Evolutionary conservation across 768 basidiomycete genomes (phyloP).

Genomic region (Boletus pseudo-olivaceus): DNA sequence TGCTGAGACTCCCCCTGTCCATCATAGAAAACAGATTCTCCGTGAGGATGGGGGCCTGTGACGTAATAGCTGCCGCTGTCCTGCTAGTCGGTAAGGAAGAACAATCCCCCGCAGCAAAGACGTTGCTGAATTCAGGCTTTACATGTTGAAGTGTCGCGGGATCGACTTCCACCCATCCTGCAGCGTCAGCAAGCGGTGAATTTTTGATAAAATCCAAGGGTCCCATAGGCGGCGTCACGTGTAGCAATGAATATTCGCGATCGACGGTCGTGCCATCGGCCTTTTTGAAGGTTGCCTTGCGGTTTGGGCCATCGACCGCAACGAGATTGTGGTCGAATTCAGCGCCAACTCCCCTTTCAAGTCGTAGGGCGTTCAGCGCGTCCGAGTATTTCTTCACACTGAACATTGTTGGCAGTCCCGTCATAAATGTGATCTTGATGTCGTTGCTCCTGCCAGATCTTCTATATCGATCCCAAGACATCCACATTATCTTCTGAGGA

Average conservation of each 20-base stretch:
- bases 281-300: slow-evolving; percentile 82
- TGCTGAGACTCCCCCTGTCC: slow-evolving; percentile 65
- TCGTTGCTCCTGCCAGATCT: slow-evolving; percentile 54
- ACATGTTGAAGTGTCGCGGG: slow-evolving; percentile 76
- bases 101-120: slow-evolving; percentile 92
- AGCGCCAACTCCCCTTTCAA: slow-evolving; percentile 76
- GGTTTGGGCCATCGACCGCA: slow-evolving; percentile 64
- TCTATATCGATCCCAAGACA: slow-evolving; percentile 84
- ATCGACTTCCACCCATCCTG: slow-evolving; percentile 90
- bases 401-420: slow-evolving; percentile 95
- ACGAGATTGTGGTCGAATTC: slow-evolving; percentile 82
- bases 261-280: slow-evolving; percentile 64
- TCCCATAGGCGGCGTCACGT: slow-evolving; percentile 91
- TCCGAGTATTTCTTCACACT: slow-evolving; percentile 94
- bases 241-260: slow-evolving; percentile 78
- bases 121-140: slow-evolving; percentile 75
- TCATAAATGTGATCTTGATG: slow-evolving; percentile 74
- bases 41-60: slow-evolving; percentile 84
- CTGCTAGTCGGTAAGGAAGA: slow-evolving; percentile 92
- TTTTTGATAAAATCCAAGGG: slow-evolving; percentile 76
- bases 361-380: slow-evolving; percentile 72
- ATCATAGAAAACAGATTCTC: slow-evolving; percentile 82
- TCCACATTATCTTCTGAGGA: slow-evolving; percentile 95
- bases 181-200: slow-evolving; percentile 72
- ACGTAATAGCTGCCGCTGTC: slow-evolving; percentile 92